Evolutionary conservation across 495 filamentous ascomycete species (phyloP).

Genomic region (Acidiella bohemica): DNA sequence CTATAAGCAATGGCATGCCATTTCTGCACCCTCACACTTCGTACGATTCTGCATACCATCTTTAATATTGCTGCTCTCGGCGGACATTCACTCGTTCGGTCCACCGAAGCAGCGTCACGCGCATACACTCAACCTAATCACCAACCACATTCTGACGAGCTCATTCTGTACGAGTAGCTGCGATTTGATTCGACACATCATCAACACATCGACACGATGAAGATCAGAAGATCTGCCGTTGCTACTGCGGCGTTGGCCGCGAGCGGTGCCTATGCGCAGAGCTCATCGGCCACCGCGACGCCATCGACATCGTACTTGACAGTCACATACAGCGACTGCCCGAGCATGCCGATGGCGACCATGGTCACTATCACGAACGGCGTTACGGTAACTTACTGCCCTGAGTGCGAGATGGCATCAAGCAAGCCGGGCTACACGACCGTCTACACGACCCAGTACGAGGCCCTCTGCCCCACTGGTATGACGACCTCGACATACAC

Average conservation of each 20-base stretch:
- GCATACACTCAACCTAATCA: background rate
- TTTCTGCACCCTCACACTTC: background rate
- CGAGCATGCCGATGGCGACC: conserved; percentile 4
- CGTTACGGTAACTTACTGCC: conserved; percentile 18
- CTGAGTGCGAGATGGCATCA: conserved; percentile 10
- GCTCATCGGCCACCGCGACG: background rate
- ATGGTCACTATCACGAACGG: conserved; percentile 18
- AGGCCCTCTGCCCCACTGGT: conserved; percentile 32
- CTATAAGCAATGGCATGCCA: conserved; percentile 10
- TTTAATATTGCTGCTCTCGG: conserved; percentile 7
- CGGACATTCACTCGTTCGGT: conserved; percentile 18
- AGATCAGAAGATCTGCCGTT: conserved; percentile 5
- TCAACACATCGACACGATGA: conserved; percentile 14
- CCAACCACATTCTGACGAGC: background rate
- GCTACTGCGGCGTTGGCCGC: conserved; percentile 10
- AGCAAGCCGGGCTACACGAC: conserved; percentile 24
- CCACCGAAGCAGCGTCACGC: conserved; percentile 1
- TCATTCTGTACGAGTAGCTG: conserved; percentile 3
- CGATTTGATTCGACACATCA: background rate
- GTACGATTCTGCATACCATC: conserved; percentile 6
- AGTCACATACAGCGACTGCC: conserved; percentile 12
- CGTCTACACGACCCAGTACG: conserved; percentile 31
- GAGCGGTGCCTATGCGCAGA: conserved; percentile 11
- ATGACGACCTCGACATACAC: conserved; percentile 35
- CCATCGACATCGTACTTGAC: conserved; percentile 10